Evolutionary conservation across 495 filamentous ascomycete genomes (phyloP).

Genomic region (Daldinia bambusicola): DNA sequence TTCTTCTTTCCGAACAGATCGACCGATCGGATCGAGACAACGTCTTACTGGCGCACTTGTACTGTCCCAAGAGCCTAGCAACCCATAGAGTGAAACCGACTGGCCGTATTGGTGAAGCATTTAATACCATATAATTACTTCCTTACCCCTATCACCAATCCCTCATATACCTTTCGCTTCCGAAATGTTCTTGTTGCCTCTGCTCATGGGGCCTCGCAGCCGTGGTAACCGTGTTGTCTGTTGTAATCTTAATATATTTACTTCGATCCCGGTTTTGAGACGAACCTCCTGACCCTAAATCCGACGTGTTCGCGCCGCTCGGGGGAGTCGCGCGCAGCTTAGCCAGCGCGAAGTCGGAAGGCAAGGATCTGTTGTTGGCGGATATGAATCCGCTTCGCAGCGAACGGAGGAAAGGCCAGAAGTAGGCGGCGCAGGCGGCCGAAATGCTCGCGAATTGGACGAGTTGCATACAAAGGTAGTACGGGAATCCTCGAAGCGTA

Average conservation of each 20-base stretch:
- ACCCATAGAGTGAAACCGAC: background rate
- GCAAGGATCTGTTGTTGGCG: constrained; percentile 38
- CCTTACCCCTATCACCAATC: constrained; percentile 26
- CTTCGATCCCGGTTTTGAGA: constrained; percentile 35
- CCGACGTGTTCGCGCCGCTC: constrained; percentile 11
- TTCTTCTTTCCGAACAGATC: background rate
- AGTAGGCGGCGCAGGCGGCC: constrained; percentile 43
- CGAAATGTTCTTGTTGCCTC: constrained; percentile 4
- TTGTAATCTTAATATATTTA: constrained; percentile 41
- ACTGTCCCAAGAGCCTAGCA: background rate
- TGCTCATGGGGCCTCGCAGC: constrained; percentile 8
- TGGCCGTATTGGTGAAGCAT: background rate
- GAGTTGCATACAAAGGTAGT: constrained; percentile 42
- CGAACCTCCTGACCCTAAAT: constrained; percentile 24
- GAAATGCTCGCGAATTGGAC: constrained; percentile 42
- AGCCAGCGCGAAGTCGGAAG: constrained; percentile 35
- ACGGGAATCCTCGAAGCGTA: constrained; percentile 41
- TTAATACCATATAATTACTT: background rate
- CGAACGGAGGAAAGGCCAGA: constrained; percentile 46
- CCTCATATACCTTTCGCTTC: constrained; percentile 35
- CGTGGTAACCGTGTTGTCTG: constrained; percentile 36
- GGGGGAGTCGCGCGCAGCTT: constrained; percentile 28
- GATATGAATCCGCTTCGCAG: constrained; percentile 43
- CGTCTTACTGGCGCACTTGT: background rate
- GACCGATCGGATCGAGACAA: background rate